These are phyloP conservation scores for Colletotrichum sublineola DNA, from an alignment of 2,329 filamentous ascomycete genomes.

Conservation along the genomic window DNA sequence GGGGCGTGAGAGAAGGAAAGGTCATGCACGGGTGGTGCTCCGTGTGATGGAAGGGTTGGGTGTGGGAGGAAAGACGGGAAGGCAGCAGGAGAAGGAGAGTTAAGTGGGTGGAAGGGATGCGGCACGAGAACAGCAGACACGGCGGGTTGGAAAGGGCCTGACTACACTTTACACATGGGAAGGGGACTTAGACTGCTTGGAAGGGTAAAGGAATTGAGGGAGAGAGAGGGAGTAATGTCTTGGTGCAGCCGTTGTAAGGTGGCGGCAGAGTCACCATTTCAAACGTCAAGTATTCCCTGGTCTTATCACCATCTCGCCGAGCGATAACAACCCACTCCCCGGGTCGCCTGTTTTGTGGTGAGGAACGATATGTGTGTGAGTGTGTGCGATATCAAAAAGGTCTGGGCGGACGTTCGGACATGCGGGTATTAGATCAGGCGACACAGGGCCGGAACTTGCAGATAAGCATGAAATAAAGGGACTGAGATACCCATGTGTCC, in stretches of 20 bases:
- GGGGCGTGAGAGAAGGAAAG: not conserved
- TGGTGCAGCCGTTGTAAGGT: not conserved
- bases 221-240: not conserved
- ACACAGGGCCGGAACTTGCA: not conserved
- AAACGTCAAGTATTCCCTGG: slow-evolving; percentile 14
- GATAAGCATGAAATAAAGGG: not conserved
- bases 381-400: slow-evolving; percentile 24
- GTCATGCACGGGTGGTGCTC: slow-evolving; percentile 2
- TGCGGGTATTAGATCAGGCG: not conserved
- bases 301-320: not conserved
- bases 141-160: slow-evolving; percentile 18
- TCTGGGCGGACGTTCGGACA: slow-evolving; percentile 21
- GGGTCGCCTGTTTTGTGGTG: slow-evolving; percentile 22
- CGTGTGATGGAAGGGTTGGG: slow-evolving; percentile 1
- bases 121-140: slow-evolving; percentile 30
- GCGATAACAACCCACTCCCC: not conserved
- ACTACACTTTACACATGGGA: slow-evolving; percentile 3
- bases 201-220: not conserved
- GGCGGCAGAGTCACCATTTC: not conserved
- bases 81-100: not conserved
- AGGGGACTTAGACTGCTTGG: not conserved
- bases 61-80: not conserved
- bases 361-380: slow-evolving; percentile 19
- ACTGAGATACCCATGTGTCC: not conserved
- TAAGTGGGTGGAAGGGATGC: not conserved